These are phyloP conservation scores for Graphilbum sp. DNA, from an alignment of 2,329 filamentous ascomycete species.

Conservation along the genomic window DNA sequence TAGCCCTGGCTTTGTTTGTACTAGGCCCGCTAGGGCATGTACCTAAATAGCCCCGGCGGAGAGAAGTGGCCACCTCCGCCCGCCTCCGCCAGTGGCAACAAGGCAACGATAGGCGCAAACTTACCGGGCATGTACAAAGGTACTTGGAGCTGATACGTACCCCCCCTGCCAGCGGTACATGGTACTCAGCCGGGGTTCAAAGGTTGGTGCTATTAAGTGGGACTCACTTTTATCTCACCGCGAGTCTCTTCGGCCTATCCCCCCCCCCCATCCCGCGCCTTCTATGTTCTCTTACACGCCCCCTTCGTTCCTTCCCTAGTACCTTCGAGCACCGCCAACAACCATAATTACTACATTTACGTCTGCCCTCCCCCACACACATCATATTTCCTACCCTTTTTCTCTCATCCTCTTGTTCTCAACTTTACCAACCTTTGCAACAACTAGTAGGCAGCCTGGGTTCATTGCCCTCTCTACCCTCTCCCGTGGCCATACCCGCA, in stretches of 20 bases:
- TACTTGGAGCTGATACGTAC: conserved; percentile 8
- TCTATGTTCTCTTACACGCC: conserved; percentile 2
- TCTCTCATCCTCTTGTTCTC: conserved; percentile 2
- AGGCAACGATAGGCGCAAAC: neutral
- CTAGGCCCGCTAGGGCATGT: neutral
- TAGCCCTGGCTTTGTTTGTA: too few relatives aligned
- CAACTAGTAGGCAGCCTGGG: neutral
- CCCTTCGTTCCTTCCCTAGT: conserved; percentile 8
- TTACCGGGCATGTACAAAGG: conserved; percentile 5
- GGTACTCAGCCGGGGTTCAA: conserved; percentile 5
- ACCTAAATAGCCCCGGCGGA: neutral
- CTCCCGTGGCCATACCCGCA: too few relatives aligned
- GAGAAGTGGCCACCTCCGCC: neutral
- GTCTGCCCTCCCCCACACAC: conserved; percentile 11
- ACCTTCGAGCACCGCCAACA: conserved; percentile 8
- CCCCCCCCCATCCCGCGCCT: conserved; percentile 10
- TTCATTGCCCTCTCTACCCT: too few relatives aligned
- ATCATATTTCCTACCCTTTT: conserved; percentile 3
- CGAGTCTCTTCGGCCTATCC: conserved; percentile 10
- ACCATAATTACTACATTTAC: conserved; percentile 14
- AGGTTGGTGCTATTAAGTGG: conserved; percentile 5
- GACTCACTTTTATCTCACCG: conserved; percentile 11
- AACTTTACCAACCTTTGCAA: neutral
- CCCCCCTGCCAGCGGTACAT: conserved; percentile 9
- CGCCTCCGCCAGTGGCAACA: conserved; percentile 1